Conservation (phyloP, 2,329 filamentous ascomycete species). For the Ophiostoma sp. region DNA sequence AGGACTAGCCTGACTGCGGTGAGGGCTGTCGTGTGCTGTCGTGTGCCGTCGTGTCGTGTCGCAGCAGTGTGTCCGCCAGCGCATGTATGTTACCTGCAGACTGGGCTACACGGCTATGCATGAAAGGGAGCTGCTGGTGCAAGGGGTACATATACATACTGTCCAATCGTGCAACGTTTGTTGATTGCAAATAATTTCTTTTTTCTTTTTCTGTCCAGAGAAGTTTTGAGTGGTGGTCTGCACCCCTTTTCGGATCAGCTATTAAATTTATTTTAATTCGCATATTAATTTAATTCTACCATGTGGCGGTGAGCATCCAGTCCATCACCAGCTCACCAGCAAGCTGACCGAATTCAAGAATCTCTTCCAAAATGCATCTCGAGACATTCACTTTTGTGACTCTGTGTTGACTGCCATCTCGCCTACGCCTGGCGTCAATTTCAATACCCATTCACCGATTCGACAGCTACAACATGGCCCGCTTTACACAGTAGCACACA, state of each 20-base stretch:
- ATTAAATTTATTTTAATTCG: background rate
- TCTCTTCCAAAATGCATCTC: background rate
- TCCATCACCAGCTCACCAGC: background rate
- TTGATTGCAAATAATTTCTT: background rate
- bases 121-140: background rate
- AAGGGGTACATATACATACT: background rate
- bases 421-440: background rate
- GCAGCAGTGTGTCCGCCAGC: background rate
- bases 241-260: background rate
- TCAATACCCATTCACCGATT: constrained; percentile 4
- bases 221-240: background rate
- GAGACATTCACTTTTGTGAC: background rate
- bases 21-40: background rate
- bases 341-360: background rate
- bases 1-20: background rate
- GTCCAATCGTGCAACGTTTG: background rate
- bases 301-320: background rate
- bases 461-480: constrained; percentile 9
- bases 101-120: background rate
- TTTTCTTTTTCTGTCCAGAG: background rate
- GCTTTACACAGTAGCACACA: background rate
- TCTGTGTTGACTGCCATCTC: background rate
- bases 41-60: too few relatives aligned
- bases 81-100: constrained; percentile 1
- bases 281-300: background rate